phyloP scores from a whole-genome alignment of 495 filamentous ascomycete species.

The Bryoglossum gracile region DNA sequence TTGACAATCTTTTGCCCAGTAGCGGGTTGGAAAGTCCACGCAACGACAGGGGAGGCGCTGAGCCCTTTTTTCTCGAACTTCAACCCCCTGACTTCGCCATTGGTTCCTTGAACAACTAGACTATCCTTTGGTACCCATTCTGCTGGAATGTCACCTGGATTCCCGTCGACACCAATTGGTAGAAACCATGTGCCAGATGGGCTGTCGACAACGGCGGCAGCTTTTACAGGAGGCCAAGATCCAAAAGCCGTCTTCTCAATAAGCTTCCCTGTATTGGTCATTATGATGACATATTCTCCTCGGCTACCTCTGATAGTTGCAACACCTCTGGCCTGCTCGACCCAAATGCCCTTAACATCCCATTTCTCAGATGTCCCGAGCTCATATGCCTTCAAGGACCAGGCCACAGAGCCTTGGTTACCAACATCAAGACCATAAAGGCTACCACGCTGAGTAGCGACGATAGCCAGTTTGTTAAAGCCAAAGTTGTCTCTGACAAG shows the following conservation, averaged over 20 bases:
- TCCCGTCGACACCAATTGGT: conserved; percentile 39
- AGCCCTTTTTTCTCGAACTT: conserved; percentile 37
- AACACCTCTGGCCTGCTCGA: conserved; percentile 43
- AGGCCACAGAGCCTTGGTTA: conserved; percentile 65
- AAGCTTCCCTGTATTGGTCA: conserved; percentile 49
- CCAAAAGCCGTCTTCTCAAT: conserved; percentile 35
- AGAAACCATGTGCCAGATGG: conserved; percentile 41
- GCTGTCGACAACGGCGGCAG: conserved; percentile 44
- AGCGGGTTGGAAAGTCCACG: conserved; percentile 71
- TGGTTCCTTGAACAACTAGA: conserved; percentile 54
- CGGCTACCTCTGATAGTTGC: conserved; percentile 52
- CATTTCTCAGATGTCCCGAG: conserved; percentile 48
- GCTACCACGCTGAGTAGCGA: conserved; percentile 74
- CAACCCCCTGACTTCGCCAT: conserved; percentile 56
- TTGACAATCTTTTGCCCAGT: conserved; percentile 57
- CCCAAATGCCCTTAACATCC: conserved; percentile 61
- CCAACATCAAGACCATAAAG: conserved; percentile 73
- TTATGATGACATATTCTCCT: conserved; percentile 50
- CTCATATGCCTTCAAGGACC: conserved; percentile 56
- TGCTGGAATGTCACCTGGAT: conserved; percentile 31
- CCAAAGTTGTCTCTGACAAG: conserved; percentile 73
- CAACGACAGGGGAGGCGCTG: conserved; percentile 40
- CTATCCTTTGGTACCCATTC: conserved; percentile 37
- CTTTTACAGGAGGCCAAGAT: conserved; percentile 32
- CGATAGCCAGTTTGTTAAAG: conserved; percentile 71